Conservation (phyloP, 208 protist genomes). For the Leishmania tarentolae region DNA sequence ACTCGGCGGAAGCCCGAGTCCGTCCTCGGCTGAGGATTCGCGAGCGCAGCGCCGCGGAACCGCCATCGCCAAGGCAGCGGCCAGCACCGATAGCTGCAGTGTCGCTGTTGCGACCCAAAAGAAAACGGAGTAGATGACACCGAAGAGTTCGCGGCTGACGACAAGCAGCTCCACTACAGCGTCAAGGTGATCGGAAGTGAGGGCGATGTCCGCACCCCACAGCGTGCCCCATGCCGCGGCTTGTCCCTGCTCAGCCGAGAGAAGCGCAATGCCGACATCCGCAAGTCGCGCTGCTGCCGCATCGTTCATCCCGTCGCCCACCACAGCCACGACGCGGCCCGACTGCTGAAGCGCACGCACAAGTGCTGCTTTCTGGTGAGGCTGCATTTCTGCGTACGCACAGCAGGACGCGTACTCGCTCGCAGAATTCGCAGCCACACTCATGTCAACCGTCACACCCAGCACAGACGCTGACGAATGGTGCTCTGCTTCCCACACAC, state of each 20-base stretch:
- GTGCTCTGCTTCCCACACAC: not conserved
- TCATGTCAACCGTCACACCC: conserved; percentile 19
- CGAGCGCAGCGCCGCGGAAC: not conserved
- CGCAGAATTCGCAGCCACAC: conserved; percentile 17
- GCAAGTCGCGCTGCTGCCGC: conserved; percentile 92
- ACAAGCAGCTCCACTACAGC: conserved; percentile 5
- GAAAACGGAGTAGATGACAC: conserved; percentile 15
- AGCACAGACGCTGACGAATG: not conserved
- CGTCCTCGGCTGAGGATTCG: not conserved
- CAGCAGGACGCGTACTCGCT: conserved; percentile 35
- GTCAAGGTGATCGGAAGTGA: conserved; percentile 8
- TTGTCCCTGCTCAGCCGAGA: conserved; percentile 33
- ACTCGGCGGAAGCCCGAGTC: conserved; percentile 4
- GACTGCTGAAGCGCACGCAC: conserved; percentile 82
- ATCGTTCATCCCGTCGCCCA: conserved; percentile 97
- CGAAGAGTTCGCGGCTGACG: conserved; percentile 19
- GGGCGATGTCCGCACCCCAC: conserved; percentile 27
- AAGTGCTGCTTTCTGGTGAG: conserved; percentile 49
- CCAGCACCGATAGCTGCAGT: conserved; percentile 24
- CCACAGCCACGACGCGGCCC: conserved; percentile 89
- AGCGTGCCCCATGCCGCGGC: conserved; percentile 6
- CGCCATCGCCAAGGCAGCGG: conserved; percentile 13
- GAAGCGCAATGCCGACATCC: conserved; percentile 92
- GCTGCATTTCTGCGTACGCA: conserved; percentile 89
- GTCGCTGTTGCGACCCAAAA: conserved; percentile 1